Evolutionary conservation across 1,284 basidiomycete species (phyloP), one percentile per base, ranked within the genome.

Genomic region (Acaromyces ingoldii): DNA sequence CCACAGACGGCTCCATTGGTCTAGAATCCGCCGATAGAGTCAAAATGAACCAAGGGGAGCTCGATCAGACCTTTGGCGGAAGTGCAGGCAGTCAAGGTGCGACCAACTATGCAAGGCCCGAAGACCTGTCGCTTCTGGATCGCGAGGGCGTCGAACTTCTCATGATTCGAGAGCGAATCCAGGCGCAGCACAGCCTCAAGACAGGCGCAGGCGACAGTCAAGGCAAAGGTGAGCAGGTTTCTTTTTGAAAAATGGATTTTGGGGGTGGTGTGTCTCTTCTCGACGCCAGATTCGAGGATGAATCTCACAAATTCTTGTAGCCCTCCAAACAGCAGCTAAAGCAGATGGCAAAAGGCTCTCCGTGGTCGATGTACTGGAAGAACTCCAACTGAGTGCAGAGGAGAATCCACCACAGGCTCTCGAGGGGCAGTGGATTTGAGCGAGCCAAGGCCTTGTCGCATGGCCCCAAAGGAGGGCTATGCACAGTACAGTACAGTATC

Each of bases 341-440:
- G 22, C 41, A 19, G 54, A 56, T 28, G 24, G 28, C 25, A 46
- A 54, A 7, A 51, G 48, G 22, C 33, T 67, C 15, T 60, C 59
- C 3, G 55, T 59, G n/a, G 44, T 58, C 3, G 58, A 57, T 21
- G 49, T 65, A 11, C 46, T 65, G 19, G 31, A 55, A 34, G 62
- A 67, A 43, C 41, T 67, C 4, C 42, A 46, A 34, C 48, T 67
- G 9, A 54, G 54, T 5, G 49, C 48, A 25, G 49, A 60, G 30
- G 53, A 56, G 5, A 43, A 50, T 15, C 57, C 62, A 17, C 38
- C 57, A 26, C 44, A 60, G 36, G 58, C 65, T 0, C 36, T 67
- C 21, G 53, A 58, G 10, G 65, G 65, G 22, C 55, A 61, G 4
- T 67, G 65, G 65, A 62, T 66, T 31, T 66, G n/a, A n/a, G n/a